A percentile compares a stretch with the other conserved stretches of the same genome.
These are phyloP conservation scores for Proliferodiscus dingleyae DNA, from an alignment of 2,329 filamentous ascomycete genomes.

Conservation along the genomic window DNA sequence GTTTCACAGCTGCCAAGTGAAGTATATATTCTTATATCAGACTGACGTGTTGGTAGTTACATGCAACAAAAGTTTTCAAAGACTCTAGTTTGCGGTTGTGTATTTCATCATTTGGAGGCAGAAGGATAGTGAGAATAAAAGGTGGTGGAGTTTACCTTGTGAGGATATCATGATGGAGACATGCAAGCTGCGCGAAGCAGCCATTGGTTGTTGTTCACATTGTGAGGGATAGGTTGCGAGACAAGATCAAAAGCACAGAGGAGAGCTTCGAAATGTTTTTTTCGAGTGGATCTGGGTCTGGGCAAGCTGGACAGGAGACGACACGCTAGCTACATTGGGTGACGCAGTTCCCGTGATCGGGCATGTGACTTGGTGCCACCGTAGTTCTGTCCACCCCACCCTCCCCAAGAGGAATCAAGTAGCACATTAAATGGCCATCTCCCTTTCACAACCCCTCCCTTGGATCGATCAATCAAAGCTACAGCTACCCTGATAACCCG, in stretches of 20 bases:
- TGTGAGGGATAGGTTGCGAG: constrained; percentile 9
- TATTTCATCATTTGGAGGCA: constrained; percentile 68
- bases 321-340: neutral
- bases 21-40: constrained; percentile 50
- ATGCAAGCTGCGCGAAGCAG: constrained; percentile 15
- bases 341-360: no score
- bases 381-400: no score
- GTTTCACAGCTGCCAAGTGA: neutral
- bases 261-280: constrained; percentile 37
- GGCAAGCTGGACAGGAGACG: neutral
- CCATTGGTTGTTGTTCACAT: constrained; percentile 18
- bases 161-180: neutral
- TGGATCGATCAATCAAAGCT: no score
- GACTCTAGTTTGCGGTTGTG: constrained; percentile 94
- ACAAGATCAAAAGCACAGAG: no score
- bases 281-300: constrained; percentile 42
- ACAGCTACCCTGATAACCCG: no score
- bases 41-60: constrained; percentile 72
- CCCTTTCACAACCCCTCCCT: no score
- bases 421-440: no score
- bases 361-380: no score
- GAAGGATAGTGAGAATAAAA: constrained; percentile 9
- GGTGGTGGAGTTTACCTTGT: constrained; percentile 21
- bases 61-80: constrained; percentile 76
- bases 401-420: no score